Base-by-base conservation (phyloP, 495 filamentous ascomycete species). In the Aspergillus nidulans region DNA sequence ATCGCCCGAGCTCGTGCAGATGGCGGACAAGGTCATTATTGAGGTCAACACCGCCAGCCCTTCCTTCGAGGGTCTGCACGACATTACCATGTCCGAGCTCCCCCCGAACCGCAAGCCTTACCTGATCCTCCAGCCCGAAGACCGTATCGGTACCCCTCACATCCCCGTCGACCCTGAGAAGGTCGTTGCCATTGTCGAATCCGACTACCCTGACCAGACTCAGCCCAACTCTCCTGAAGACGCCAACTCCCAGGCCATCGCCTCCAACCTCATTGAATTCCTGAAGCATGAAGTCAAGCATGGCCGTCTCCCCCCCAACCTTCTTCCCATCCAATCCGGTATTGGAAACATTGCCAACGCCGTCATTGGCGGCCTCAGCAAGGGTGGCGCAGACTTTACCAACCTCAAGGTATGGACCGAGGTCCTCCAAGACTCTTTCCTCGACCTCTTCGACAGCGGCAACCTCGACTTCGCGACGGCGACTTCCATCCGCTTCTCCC, bases 321-420 rank as follows among this genome's bases (percentile, higher is more conserved):
- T 95, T 6, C 80, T 95, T 9, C 91, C 91, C 5, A 80, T 96
- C 53, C 91, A 96, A 63, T 90, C 86, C 18, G 91, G 91, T 30
- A 96, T 96, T 55, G 91, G 91, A 48, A 96, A 96, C 76, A 95
- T 96, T 63, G 91, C 91, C 72, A 96, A 96, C 65, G 91, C 91
- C 23, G 91, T 96, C 52, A 82, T 96, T 57, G 90, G 91, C 49
- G 91, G 91, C 5, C 83, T 95, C 34, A 81, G 85, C 62, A 82
- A 88, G 62, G 80, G 79, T 44, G 77, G 77, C 26, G 89, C 88
- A 49, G 87, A 92, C 66, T 96, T 96, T 81, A 80, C 80, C 46
- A 87, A 95, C 74, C 82, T 96, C 40, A 89, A 85, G 63, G 91
- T 96, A 15, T 96, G 91, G 91, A 96, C 91, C 47, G 91, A 96